Base-by-base conservation (phyloP, 768 basidiomycete species). In the Tricholomella constricta region DNA sequence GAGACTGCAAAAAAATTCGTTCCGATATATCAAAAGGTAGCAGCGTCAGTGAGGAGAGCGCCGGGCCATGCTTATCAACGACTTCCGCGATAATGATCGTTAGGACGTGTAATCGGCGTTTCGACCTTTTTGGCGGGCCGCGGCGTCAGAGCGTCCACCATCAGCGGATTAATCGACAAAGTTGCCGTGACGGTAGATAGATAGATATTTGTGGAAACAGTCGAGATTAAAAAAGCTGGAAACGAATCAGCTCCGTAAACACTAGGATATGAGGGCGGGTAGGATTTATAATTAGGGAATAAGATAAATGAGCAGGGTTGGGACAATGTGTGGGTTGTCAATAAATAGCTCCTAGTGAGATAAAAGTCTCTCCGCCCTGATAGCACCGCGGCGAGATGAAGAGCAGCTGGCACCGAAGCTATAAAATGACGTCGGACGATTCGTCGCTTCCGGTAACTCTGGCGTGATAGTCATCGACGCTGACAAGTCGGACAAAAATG, bases 1-100 rank as follows among this genome's bases (percentile, higher is more conserved):
- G 55, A 45, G 65, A 69, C 31, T 56, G 57, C 19, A 64, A 27
- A 52, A 72, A 73, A 22, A 72, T 69, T 32, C 69, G 63, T 59
- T 67, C 63, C 62, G 65, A 61, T 9, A 71, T 48, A 50, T 71
- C 70, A 10, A 62, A 37, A 15, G 69, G 67, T 46, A 69, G 59
- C 5, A 17, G 40, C 15, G 48, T 47, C 19, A 62, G 40, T 20
- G 57, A 45, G 32, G 36, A 46, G 19, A 34, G 44, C 9, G 35
- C 31, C 20, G 40, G 4, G 20, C 23, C 50, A 19, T 15, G 32
- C 2, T 37, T 29, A 19, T 22, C 15, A 10, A 46, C 38, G 35
- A 29, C 14, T 43, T 34, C 23, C 25, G 38, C 45, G 45, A 46
- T 44, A 42, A 48, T 35, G 38, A 54, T 40, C 25, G 45, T 41